phyloP scores from a whole-genome alignment of 2,329 filamentous ascomycete species.

The Colletotrichum shisoi region DNA sequence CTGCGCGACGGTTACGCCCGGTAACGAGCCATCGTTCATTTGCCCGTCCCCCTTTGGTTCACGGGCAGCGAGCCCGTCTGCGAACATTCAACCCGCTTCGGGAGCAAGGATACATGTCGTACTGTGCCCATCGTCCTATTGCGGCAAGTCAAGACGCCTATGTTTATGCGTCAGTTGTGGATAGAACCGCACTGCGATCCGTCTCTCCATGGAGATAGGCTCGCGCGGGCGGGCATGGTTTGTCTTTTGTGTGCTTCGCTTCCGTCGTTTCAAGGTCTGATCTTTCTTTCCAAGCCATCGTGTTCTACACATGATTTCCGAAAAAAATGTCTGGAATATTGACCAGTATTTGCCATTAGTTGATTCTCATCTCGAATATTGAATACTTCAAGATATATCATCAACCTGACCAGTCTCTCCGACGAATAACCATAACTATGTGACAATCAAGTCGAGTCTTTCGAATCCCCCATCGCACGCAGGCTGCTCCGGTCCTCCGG shows the following conservation, averaged over 20 bases:
- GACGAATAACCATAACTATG: neutral
- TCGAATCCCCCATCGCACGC: neutral
- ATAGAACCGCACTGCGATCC: neutral
- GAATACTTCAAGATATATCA: neutral
- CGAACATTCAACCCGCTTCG: neutral
- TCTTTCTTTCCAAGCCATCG: neutral
- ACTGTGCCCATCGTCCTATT: neutral
- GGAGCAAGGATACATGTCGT: neutral
- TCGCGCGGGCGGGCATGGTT: too few species aligned
- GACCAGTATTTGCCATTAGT: neutral
- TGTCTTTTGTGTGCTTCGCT: neutral
- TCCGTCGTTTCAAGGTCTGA: neutral
- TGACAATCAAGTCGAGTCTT: neutral
- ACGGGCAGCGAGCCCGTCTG: neutral
- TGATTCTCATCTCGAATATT: neutral
- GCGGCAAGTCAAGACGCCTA: neutral
- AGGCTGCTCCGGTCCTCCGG: neutral
- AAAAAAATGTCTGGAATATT: neutral
- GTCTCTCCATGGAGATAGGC: neutral
- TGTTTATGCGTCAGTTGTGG: neutral
- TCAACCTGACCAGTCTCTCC: neutral
- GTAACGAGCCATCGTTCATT: neutral
- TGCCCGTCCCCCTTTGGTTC: neutral
- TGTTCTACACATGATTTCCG: too few species aligned
- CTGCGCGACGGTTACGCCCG: conserved; percentile 5